Base-by-base conservation (phyloP, 345 rosid genomes). In the Pelargonium nanum region DNA sequence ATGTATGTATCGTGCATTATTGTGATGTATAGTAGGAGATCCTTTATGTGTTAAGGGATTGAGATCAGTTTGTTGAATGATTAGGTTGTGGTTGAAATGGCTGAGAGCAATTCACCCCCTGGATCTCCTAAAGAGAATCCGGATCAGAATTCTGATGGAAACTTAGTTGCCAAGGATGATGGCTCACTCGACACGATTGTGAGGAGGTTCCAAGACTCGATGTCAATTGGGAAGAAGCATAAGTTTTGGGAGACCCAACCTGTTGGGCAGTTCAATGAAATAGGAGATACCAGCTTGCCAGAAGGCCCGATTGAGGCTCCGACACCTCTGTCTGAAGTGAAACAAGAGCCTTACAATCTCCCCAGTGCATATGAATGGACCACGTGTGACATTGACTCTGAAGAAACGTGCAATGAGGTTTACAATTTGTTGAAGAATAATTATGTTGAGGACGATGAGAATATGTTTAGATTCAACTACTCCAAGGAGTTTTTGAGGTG, bases 241-340 rank as follows among this genome's bases (percentile, higher is more conserved):
- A 85, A 81, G 74, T 89, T 92, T 66, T 92, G 96, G 96, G 98
- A 88, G 72, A 92, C 93, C 16, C 96, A 89, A 24, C 98, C 96
- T 0, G 96, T 92, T 15, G 87, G 96, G 22, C 98, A 92, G 63
- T 86, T 78, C 70, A 82, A 76, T 74, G 98, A 89, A 60, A 30
- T 77, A 0, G 95, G 96, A 2, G 83, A 86, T 66, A 26, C 88
- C 0, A 80, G 80, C 64, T 75, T 91, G 74, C 84, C 91, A 0
- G 96, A 86, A 73, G 98, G 98, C 19, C 87, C 96, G 0, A 91
- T 91, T 4, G 91, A 92, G 69, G 67, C 69, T 0, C 81, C 93
- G 0, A 82, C 80, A 10, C 76, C 82, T 0, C 72, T 89, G 32
- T 82, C 91, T 20, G 91, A 89, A 65, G 91, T 89, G 22, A 89